Evolutionary conservation across 768 basidiomycete genomes (phyloP), one percentile per base, ranked within the genome.

Genomic region (Boletus insuetus): DNA sequence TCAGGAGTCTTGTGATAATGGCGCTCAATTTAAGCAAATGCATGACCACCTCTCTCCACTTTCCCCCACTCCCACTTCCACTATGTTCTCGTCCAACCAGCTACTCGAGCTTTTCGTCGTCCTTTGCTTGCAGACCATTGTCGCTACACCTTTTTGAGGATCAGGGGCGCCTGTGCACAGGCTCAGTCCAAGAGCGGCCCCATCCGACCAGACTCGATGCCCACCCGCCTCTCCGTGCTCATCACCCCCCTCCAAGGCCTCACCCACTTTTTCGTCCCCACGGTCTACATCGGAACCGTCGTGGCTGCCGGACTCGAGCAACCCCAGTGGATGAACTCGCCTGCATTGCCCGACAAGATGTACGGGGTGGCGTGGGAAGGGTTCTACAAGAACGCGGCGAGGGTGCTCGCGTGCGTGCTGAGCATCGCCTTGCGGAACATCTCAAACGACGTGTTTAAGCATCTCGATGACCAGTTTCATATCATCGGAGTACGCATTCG

Each of bases 401-500:
- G 47, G 42, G 38, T 45, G 3, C 37, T 58, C 5, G 56, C 24
- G 16, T 44, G 41, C 14, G 16, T 58, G 3, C 40, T 20, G 16
- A 40, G 40, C 35, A 10, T 53, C 0, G 11, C 40, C 6, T n/a
- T 34, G 35, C 39, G 42, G 16, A 19, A 24, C 7, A 12, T 54
- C 14, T 41, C 51, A 12, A 29, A 53, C 19, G 22, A 26, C 2
- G 40, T 24, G 12, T 43, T 59, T 14, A 41, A 44, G 16, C 57
- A 58, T 29, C 49, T 58, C 8, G 46, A 20, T 16, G 46, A 53
- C 19, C 57, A 43, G 46, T 59, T 47, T 4, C 56, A 51, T 46
- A 16, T 19, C 17, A 40, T 58, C 26, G 47, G 48, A 38, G 56
- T 58, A 45, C 17, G 56, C 22, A 19, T 4, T 17, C 39, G 11